These are phyloP conservation scores for Somion occarium DNA, from an alignment of 1,284 basidiomycete genomes.

Conservation along the genomic window DNA sequence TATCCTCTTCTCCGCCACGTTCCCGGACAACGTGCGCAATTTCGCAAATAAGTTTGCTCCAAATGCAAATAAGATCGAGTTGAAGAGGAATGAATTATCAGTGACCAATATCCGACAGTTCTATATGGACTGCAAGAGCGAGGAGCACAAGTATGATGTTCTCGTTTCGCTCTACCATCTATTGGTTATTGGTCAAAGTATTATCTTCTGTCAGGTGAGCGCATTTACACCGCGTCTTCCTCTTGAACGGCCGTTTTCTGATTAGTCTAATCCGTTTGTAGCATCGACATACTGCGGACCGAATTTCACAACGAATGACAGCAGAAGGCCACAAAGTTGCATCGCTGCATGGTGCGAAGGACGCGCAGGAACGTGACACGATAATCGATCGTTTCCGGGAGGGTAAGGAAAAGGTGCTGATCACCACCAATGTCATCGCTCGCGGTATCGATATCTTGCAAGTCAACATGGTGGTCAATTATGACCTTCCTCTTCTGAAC, in stretches of 20 bases:
- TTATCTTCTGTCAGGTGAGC: constrained; percentile 88
- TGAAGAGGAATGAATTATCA: constrained; percentile 91
- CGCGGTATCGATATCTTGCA: constrained; percentile 98
- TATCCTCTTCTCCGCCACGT: constrained; percentile 97
- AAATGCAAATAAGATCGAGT: constrained; percentile 92
- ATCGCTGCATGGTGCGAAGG: constrained; percentile 93
- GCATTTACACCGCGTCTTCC: background rate
- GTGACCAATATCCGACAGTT: constrained; percentile 97
- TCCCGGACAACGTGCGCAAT: constrained; percentile 87
- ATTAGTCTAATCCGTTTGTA: constrained; percentile 26
- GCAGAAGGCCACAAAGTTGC: constrained; percentile 95
- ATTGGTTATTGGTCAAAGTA: constrained; percentile 94
- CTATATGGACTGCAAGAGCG: constrained; percentile 91
- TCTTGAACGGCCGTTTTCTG: background rate
- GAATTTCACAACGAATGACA: constrained; percentile 88
- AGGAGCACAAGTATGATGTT: constrained; percentile 94
- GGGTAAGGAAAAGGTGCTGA: constrained; percentile 95
- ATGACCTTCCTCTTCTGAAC: constrained; percentile 88
- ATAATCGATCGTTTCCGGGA: constrained; percentile 96
- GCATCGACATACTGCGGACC: constrained; percentile 90
- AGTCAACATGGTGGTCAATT: constrained; percentile 99
- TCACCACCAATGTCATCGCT: constrained; percentile 98
- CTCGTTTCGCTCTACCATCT: constrained; percentile 88
- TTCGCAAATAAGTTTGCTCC: constrained; percentile 95
- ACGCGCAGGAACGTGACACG: constrained; percentile 82